These are phyloP conservation scores for Penicillium arizonense DNA, from an alignment of 495 filamentous ascomycete species.

Conservation along the genomic window DNA sequence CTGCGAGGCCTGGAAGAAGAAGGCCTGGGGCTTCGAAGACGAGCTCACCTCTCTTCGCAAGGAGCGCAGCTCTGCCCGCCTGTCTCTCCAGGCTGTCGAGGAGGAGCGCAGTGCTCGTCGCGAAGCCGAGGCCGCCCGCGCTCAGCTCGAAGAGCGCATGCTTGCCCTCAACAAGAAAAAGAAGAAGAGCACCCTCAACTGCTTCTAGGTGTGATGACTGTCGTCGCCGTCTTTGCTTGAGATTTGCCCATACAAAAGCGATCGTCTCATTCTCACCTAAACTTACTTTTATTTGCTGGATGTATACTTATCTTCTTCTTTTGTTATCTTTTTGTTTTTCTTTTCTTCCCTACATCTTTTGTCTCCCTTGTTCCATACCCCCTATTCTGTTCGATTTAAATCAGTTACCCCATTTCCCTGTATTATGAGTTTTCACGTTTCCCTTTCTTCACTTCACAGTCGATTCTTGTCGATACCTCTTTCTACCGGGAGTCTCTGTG, in stretches of 20 bases:
- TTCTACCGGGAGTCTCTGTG: conserved; percentile 6
- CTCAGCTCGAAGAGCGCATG: conserved; percentile 91
- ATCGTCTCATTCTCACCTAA: background rate
- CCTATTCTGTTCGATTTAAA: conserved; percentile 22
- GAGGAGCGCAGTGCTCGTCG: conserved; percentile 85
- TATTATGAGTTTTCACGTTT: conserved; percentile 50
- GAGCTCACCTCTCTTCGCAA: conserved; percentile 74
- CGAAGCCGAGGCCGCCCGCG: conserved; percentile 84
- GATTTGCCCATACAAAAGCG: conserved; percentile 1
- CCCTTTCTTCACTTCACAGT: conserved; percentile 21
- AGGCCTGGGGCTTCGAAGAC: conserved; percentile 70
- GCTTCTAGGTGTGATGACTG: conserved; percentile 60
- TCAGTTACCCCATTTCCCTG: conserved; percentile 37
- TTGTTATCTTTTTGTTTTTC: conserved; percentile 9
- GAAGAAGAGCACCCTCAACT: conserved; percentile 95
- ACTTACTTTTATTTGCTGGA: conserved; percentile 9
- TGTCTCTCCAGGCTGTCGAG: conserved; percentile 88
- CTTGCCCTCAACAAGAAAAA: conserved; percentile 84
- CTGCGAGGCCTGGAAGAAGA: conserved; percentile 85
- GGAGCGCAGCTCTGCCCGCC: conserved; percentile 66
- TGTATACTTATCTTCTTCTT: conserved; percentile 11
- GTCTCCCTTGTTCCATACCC: conserved; percentile 26
- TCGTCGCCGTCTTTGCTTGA: background rate
- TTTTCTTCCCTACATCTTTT: conserved; percentile 1
- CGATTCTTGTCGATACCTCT: conserved; percentile 29